Percentiles rank a stretch among this genome's conserved stretches.
phyloP scores from a whole-genome alignment of 2,329 filamentous ascomycete genomes.

The Samsoniella hepiali region DNA sequence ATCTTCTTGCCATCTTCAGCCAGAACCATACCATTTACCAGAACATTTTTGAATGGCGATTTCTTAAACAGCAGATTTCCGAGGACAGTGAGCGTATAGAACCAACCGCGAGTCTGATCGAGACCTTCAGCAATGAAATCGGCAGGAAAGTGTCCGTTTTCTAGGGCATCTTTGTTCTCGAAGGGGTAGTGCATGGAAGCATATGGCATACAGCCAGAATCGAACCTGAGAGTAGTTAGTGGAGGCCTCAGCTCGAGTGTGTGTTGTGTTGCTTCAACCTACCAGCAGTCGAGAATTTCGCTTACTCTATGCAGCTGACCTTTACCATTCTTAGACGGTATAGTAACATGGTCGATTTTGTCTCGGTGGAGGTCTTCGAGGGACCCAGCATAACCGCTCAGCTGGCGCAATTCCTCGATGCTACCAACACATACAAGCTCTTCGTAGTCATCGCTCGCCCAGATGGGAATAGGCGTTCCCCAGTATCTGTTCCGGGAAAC shows the following conservation, averaged over 20 bases:
- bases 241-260: too few relatives aligned
- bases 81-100: constrained; percentile 28
- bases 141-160: constrained; percentile 25
- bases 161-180: constrained; percentile 25
- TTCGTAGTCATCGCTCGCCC: constrained; percentile 85
- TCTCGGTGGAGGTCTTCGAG: constrained; percentile 85
- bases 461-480: constrained; percentile 89
- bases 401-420: constrained; percentile 74
- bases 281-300: constrained; percentile 93
- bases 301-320: constrained; percentile 75
- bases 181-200: constrained; percentile 28
- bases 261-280: not conserved
- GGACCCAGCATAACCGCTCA: constrained; percentile 80
- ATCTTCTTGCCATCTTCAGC: constrained; percentile 31
- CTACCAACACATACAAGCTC: constrained; percentile 86
- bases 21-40: constrained; percentile 29
- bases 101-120: constrained; percentile 30
- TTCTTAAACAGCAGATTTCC: constrained; percentile 27
- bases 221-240: constrained; percentile 49
- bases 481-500: constrained; percentile 62
- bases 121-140: constrained; percentile 30
- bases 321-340: constrained; percentile 84
- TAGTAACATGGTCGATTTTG: constrained; percentile 90
- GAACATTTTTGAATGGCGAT: constrained; percentile 28
- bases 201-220: constrained; percentile 75